Evolutionary conservation across 108 stramenopile genomes (phyloP).

Genomic region (Pseudonitzschia delicatissima): DNA sequence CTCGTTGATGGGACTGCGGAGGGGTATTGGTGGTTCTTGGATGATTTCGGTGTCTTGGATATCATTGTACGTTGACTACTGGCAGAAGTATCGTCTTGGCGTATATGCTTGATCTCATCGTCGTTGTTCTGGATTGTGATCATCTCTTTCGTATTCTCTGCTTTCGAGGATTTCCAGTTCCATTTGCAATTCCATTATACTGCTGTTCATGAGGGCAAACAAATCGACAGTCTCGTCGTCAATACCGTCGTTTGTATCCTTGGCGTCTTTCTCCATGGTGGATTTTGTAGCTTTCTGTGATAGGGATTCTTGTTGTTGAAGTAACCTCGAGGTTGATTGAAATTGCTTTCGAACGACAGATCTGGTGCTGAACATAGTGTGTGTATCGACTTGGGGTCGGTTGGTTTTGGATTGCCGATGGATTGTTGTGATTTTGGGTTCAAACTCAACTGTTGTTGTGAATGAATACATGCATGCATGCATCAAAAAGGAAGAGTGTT

Average conservation of each 20-base stretch:
- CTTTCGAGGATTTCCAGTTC: background rate
- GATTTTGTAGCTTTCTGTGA: too few relatives aligned
- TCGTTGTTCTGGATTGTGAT: background rate
- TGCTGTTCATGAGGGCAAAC: slow-evolving; percentile 1
- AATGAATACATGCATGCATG: too few relatives aligned
- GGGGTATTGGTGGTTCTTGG: background rate
- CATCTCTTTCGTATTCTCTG: background rate
- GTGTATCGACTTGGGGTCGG: too few relatives aligned
- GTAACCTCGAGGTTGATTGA: too few relatives aligned
- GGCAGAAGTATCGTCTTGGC: background rate
- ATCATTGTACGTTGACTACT: too few relatives aligned
- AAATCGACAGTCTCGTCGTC: background rate
- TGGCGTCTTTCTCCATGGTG: background rate
- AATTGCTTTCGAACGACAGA: too few relatives aligned
- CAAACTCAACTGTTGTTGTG: too few relatives aligned
- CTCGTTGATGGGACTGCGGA: background rate
- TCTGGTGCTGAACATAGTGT: too few relatives aligned
- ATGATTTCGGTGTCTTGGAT: background rate
- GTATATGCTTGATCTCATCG: background rate
- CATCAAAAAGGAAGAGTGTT: too few relatives aligned
- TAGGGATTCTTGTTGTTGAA: too few relatives aligned
- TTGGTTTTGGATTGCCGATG: too few relatives aligned
- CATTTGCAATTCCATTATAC: background rate
- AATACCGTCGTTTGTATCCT: background rate
- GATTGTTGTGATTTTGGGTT: too few relatives aligned